A percentile compares a stretch with the other conserved stretches of the same genome.
These are phyloP conservation scores for Margaritispora aquatica DNA, from an alignment of 495 filamentous ascomycete genomes.

Conservation along the genomic window DNA sequence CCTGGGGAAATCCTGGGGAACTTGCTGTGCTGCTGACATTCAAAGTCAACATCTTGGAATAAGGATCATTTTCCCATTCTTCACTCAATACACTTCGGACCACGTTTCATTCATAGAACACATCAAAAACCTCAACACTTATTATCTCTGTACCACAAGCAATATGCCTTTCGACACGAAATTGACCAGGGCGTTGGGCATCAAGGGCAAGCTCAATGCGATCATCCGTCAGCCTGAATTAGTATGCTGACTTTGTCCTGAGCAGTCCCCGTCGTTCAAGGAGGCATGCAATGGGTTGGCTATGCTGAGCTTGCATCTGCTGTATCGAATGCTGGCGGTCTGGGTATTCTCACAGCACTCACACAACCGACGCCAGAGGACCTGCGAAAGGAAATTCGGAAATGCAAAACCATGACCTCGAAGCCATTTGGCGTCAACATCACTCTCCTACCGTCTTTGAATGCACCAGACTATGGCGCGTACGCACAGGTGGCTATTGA, in stretches of 20 bases:
- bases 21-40: background rate
- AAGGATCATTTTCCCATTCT: background rate
- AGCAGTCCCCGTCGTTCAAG: conserved; percentile 91
- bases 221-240: background rate
- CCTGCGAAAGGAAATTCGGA: conserved; percentile 87
- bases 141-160: background rate
- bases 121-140: background rate
- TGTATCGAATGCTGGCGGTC: conserved; percentile 90
- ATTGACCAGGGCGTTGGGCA: conserved; percentile 83
- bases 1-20: background rate
- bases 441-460: conserved; percentile 84
- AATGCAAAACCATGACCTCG: conserved; percentile 76
- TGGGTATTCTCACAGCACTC: conserved; percentile 90
- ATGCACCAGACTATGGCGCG: conserved; percentile 84
- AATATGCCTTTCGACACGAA: conserved; percentile 90
- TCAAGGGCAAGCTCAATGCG: conserved; percentile 52
- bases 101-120: background rate
- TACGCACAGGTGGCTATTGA: conserved; percentile 93
- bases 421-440: conserved; percentile 95
- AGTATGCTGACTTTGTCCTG: conserved; percentile 18
- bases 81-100: background rate
- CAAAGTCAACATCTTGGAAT: background rate
- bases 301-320: conserved; percentile 90
- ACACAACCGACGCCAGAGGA: conserved; percentile 92
- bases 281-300: conserved; percentile 81